Conservation (phyloP, 805 yeast species). For the Yarrowia yakushimensis region DNA sequence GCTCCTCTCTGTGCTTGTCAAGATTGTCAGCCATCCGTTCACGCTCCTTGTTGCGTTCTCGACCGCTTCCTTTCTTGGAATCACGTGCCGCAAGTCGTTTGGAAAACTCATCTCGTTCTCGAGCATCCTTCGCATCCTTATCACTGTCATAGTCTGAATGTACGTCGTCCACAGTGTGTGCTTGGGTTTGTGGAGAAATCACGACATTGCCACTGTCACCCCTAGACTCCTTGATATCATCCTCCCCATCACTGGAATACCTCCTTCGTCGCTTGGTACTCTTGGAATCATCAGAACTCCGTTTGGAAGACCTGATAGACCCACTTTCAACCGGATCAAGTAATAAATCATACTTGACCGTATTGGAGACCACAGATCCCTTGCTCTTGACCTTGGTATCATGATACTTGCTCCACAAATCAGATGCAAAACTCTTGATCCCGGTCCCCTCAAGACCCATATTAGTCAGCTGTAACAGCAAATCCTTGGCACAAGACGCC, state of each 20-base stretch:
- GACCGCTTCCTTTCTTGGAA: constrained; percentile 18
- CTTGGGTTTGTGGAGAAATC: constrained; percentile 37
- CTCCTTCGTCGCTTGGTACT: constrained; percentile 5
- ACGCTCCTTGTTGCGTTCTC: constrained; percentile 21
- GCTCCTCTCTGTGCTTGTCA: constrained; percentile 10
- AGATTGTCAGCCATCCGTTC: background rate
- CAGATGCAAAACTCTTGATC: constrained; percentile 28
- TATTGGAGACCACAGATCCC: background rate
- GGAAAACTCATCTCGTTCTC: constrained; percentile 38
- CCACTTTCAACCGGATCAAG: background rate
- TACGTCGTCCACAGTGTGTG: constrained; percentile 45
- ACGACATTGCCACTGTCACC: background rate
- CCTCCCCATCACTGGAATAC: background rate
- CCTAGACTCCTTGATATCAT: background rate
- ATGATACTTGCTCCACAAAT: constrained; percentile 28
- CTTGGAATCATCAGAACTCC: background rate
- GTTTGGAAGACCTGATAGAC: background rate
- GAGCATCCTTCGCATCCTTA: constrained; percentile 40
- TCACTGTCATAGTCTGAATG: constrained; percentile 40
- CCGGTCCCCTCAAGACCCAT: constrained; percentile 30
- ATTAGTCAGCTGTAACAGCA: constrained; percentile 28
- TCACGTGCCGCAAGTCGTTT: constrained; percentile 32
- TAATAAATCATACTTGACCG: background rate
- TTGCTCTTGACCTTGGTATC: background rate
- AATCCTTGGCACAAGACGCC: constrained; percentile 27